Evolutionary conservation across 768 basidiomycete genomes (phyloP).

Genomic region (Pulveroboletus sp.): DNA sequence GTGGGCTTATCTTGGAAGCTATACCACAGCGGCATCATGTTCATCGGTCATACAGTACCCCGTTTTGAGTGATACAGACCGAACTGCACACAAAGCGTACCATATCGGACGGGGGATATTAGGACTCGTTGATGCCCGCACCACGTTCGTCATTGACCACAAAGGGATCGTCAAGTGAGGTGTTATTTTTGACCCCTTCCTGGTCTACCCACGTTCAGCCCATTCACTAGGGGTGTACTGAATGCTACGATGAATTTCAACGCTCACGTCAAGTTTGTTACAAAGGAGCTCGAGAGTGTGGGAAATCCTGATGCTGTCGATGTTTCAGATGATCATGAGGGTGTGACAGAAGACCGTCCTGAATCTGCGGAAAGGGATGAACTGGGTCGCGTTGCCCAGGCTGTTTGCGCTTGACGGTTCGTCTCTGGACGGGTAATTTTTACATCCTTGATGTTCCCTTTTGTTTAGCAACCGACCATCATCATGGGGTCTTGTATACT

Average conservation of each 20-base stretch:
- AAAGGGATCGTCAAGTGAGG: slow-evolving; percentile 62
- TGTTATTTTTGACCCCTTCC: neutral
- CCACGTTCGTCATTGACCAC: slow-evolving; percentile 73
- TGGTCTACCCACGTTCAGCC: slow-evolving; percentile 1
- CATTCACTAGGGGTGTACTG: slow-evolving; percentile 44
- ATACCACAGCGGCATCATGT: neutral
- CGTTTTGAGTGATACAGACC: slow-evolving; percentile 66
- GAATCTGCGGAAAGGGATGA: slow-evolving; percentile 11
- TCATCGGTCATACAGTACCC: slow-evolving; percentile 51
- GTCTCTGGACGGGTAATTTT: neutral
- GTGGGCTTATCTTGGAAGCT: slow-evolving; percentile 32
- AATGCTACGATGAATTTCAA: slow-evolving; percentile 58
- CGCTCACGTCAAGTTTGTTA: slow-evolving; percentile 68
- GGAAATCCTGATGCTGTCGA: slow-evolving; percentile 7
- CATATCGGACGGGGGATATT: slow-evolving; percentile 62
- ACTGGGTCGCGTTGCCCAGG: slow-evolving; percentile 21
- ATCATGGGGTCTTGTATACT: neutral
- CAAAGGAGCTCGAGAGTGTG: slow-evolving; percentile 57
- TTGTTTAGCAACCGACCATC: neutral
- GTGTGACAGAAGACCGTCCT: slow-evolving; percentile 3
- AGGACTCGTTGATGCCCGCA: slow-evolving; percentile 59
- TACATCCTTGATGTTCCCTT: neutral
- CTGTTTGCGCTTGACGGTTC: slow-evolving; percentile 13
- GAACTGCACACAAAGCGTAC: slow-evolving; percentile 59
- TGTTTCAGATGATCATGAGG: neutral